Conservation (phyloP, 1,139 yeast species). For the Kodamaea suecica region DNA sequence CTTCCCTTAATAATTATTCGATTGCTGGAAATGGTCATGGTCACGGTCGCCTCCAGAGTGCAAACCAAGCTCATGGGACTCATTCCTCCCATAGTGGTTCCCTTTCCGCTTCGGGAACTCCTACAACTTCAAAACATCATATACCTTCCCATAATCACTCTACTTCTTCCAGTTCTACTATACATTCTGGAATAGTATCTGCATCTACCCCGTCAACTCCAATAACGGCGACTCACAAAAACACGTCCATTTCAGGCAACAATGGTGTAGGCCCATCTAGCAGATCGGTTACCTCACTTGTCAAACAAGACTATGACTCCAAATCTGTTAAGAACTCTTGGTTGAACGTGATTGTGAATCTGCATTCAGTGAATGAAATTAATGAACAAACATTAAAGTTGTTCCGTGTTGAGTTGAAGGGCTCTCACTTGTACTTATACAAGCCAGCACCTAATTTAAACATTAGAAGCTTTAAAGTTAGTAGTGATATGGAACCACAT, state of each 20-base stretch:
- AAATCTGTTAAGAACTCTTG: constrained; percentile 36
- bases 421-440: constrained; percentile 56
- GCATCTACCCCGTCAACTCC: constrained; percentile 1
- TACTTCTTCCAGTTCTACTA: constrained; percentile 10
- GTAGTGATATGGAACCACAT: not conserved
- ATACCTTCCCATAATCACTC: constrained; percentile 7
- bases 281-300: constrained; percentile 20
- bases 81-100: too few relatives aligned
- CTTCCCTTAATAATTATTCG: constrained; percentile 5
- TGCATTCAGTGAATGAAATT: constrained; percentile 32
- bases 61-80: too few relatives aligned
- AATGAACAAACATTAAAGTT: constrained; percentile 42
- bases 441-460: constrained; percentile 50
- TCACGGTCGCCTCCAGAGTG: too few relatives aligned
- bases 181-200: not conserved
- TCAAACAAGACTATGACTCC: constrained; percentile 35
- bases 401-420: constrained; percentile 62
- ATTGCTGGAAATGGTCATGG: too few relatives aligned
- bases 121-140: constrained; percentile 2
- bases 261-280: not conserved
- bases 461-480: constrained; percentile 42
- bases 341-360: constrained; percentile 41
- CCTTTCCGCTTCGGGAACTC: not conserved
- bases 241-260: not conserved
- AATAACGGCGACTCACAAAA: not conserved